Evolutionary conservation across 495 filamentous ascomycete genomes (phyloP), one percentile per base, ranked within the genome.

Genomic region (Oidiodendron maius): DNA sequence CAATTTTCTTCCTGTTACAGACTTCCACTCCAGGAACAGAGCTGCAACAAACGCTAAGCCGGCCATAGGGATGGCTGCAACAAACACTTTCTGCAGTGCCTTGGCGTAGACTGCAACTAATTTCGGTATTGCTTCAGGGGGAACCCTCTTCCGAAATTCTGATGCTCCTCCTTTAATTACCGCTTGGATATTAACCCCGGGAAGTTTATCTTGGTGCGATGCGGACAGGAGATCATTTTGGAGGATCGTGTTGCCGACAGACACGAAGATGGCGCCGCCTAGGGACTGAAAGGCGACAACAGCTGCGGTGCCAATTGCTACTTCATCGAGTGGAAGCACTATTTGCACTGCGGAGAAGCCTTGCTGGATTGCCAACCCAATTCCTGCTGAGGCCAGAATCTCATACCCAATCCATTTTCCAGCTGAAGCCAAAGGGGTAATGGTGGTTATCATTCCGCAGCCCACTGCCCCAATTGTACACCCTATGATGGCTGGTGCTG

Each of bases 201-300:
- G 55, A 15, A 54, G 36, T 3, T 51, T 40, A 3, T 18, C 26
- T 26, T 51, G 48, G 1, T 50, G 59, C 2, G 93, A 60, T 25
- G 81, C 79, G 25, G 69, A 60, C 38, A 84, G 54, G 0, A 94
- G 75, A 44, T 78, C 71, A 64, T 44, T 42, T n/a, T 43, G 44
- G 62, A 95, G 90, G 34, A 95, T 71, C 41, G 83, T 91, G 59
- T 95, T 83, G 1, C 68, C 83, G 23, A 91, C 83, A 0, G 77
- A 79, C 42, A 93, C 75, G 57, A 90, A 89, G 5, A 93, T 61
- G 0, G 87, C 76, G 11, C 83, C 84, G 20, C 83, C 84, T 2
- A 93, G 68, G 0, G 76, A 83, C 61, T 89, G 84, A n/a, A 71
- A 52, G 61, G 90, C 89, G 45, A 87, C 71, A 13, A 89, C 71